phyloP scores from a whole-genome alignment of 495 filamentous ascomycete species.

The Gamarada debralockiae region DNA sequence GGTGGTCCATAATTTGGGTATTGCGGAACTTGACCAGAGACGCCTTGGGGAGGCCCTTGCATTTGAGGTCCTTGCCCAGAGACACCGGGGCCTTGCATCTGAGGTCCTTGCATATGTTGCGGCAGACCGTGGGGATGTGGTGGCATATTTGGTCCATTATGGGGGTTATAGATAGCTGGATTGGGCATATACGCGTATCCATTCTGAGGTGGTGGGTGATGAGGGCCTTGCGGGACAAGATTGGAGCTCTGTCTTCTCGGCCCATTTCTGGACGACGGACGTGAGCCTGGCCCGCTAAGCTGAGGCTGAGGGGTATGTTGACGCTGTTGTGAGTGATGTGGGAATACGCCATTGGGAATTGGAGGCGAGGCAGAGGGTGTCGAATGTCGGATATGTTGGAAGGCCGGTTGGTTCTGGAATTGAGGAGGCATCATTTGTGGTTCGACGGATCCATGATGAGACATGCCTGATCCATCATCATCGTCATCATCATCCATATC shows the following conservation, averaged over 20 bases:
- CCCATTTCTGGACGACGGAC: slow-evolving; percentile 80
- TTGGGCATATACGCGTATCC: slow-evolving; percentile 83
- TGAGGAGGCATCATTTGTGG: slow-evolving; percentile 62
- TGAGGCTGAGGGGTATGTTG: slow-evolving; percentile 67
- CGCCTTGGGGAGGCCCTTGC: slow-evolving; percentile 37
- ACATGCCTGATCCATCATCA: slow-evolving; percentile 58
- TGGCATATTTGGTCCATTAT: slow-evolving; percentile 45
- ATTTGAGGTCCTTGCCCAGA: slow-evolving; percentile 27
- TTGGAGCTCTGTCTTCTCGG: slow-evolving; percentile 69
- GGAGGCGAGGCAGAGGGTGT: slow-evolving; percentile 89
- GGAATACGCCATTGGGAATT: slow-evolving; percentile 72
- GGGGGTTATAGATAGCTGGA: slow-evolving; percentile 78
- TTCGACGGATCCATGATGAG: slow-evolving; percentile 48
- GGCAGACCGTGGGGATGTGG: slow-evolving; percentile 33
- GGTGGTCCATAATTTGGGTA: slow-evolving; percentile 32
- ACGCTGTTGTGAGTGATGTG: slow-evolving; percentile 51
- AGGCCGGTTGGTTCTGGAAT: slow-evolving; percentile 69
- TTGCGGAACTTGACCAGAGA: slow-evolving; percentile 36
- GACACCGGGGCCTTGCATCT: slow-evolving; percentile 27
- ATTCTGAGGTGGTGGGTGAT: slow-evolving; percentile 65
- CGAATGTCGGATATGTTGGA: slow-evolving; percentile 74
- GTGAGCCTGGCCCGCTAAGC: slow-evolving; percentile 54
- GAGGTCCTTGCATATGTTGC: slow-evolving; percentile 41
- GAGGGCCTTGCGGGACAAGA: slow-evolving; percentile 59
- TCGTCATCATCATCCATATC: slow-evolving; percentile 90